Base-by-base conservation (phyloP, 2,329 filamentous ascomycete genomes). In the Fusarium sp. region DNA sequence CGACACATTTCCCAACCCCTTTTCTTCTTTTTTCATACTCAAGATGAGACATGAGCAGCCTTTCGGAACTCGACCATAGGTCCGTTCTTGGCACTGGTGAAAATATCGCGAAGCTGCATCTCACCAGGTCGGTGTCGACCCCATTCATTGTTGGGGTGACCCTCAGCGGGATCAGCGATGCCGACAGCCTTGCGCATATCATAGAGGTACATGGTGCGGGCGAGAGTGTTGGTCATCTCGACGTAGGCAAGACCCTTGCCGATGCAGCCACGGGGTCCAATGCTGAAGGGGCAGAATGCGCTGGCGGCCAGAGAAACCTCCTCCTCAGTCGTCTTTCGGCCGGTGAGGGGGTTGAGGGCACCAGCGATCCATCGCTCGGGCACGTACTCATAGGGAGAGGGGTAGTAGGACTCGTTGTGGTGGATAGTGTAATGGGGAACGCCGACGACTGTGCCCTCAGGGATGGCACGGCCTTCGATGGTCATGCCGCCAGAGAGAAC, bases 201-300 rank as follows among this genome's bases (percentile, higher is more conserved):
- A 66, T 89, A 92, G 71, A 88, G 65, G 69, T 83, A 91, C 63
- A 92, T 74, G 22, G 89, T 82, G 16, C 90, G 80, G 34, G 90
- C 90, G 58, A 92, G 77, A 4, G 89, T 87, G 8, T 88, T 86
- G 54, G 83, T 87, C 85, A 92, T 87, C 82, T 92, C 90, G 46
- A 87, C 84, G 73, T 92, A 91, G 3, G 90, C 90, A 46, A 92
- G 79, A 1, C 86, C 86, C 83, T 92, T 93, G 1, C 91, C 91
- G 58, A 93, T 92, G 75, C 91, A 94, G 4, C 90, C 90, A 14
- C 91, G 82, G 0, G 90, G 89, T 0, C 91, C 91, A 66, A 92
- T 83, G 47, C 87, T 90, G 73, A 94, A 94, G 3, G 93, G 91
- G 68, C 90, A 93, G 80, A 92, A 95, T 1, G 92, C 92, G 34